Conservation (phyloP, 257 asterid species). For the Solanum lignicaule region DNA sequence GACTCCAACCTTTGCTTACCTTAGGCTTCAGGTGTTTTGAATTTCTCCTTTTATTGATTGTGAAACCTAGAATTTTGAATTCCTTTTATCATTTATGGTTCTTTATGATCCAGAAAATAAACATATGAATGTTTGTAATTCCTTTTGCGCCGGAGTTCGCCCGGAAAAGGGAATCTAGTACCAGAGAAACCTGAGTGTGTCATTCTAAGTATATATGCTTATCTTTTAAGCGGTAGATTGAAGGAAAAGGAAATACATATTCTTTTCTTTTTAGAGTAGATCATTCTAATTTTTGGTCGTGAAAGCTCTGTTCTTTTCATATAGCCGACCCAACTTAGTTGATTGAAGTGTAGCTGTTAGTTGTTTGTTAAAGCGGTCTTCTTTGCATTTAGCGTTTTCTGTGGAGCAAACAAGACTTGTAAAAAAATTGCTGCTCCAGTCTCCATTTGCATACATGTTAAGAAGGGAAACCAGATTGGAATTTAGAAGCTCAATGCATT, state of each 20-base stretch:
- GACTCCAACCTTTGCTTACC: constrained; percentile 93
- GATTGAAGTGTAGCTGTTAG: neutral
- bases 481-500: neutral
- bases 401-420: neutral
- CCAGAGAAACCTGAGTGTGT: neutral
- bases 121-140: neutral
- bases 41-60: neutral
- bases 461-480: neutral
- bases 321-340: neutral
- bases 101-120: neutral
- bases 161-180: neutral
- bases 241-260: neutral
- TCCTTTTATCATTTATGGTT: neutral
- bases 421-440: neutral
- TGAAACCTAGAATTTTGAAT: neutral
- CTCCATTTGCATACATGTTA: neutral
- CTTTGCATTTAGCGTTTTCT: neutral
- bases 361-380: neutral
- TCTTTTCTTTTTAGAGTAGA: neutral
- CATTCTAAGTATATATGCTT: neutral
- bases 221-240: neutral
- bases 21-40: constrained; percentile 71
- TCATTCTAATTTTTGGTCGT: neutral
- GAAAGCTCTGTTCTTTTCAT: neutral
- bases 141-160: neutral